Evolutionary conservation across 805 yeast genomes (phyloP), one percentile per base, ranked within the genome.

Genomic region (Saccharomycopsis sp.): DNA sequence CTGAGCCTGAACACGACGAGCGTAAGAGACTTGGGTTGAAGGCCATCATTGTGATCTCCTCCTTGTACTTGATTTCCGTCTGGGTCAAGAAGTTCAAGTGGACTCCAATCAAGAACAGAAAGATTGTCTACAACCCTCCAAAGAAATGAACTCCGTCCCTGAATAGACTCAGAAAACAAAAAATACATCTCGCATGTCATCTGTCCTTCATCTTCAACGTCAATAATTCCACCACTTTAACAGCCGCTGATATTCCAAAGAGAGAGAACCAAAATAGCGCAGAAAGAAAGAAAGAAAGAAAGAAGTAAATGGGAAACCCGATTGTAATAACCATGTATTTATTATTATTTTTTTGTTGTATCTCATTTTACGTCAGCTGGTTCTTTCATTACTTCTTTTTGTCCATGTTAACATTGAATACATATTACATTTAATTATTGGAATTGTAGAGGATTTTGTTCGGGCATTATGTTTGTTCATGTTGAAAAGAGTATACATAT

Each of bases 21-120:
- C 88, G 99, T 80, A 94, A 94, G 85, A 89, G 87, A 79, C 80
- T 87, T 75, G 99, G 99, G 78, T 79, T 89, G 74, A 94, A 94
- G 81, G 97, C 97, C 55, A 70, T 94, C 65, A 79, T 91, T 68
- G 80, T 91, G 63, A 72, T 86, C 62, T 83, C 96, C 50, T 77
- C 91, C 46, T 78, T 94, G 67, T 90, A 85, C 81, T 82, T 89
- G 68, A 67, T 91, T 61, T 81, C 96, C 59, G 80, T 94, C 68
- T 89, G 91, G 87, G 91, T 90, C 65, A 94, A 94, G 87, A 89
- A 88, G 78, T 92, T 91, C 90, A 94, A 94, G 81, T 94, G 99
- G 99, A 83, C 91, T 70, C 86, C 91, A 69, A 82, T 94, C 77
- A 91, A 91, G 84, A 88, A 84, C 78, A 89, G 98, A 83, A 89